These are phyloP conservation scores for Linnemannia zychae DNA, from an alignment of 192 early-diverging fungal genomes.

Conservation along the genomic window DNA sequence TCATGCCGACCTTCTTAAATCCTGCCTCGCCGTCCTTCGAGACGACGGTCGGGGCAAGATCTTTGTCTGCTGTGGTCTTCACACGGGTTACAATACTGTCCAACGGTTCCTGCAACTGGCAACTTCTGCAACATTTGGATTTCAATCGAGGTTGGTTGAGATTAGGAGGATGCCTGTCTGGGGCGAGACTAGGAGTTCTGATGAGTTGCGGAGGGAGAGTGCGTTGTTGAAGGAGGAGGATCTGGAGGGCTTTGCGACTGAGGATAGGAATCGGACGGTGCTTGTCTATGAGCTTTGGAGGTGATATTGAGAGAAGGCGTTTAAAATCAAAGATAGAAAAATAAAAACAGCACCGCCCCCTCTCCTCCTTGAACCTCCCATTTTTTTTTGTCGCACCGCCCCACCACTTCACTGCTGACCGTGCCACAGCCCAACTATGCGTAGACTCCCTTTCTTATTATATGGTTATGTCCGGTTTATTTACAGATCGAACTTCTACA, in stretches of 20 bases:
- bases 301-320: not conserved
- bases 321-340: not conserved
- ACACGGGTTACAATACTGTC: constrained; percentile 35
- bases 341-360: not conserved
- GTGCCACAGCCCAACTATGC: not conserved
- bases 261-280: constrained; percentile 45
- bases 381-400: not conserved
- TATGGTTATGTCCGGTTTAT: not conserved
- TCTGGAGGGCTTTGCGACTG: constrained; percentile 33
- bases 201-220: constrained; percentile 36
- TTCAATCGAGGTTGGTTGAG: constrained; percentile 25
- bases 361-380: not conserved
- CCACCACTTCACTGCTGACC: not conserved
- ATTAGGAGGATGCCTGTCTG: constrained; percentile 33
- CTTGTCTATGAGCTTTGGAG: constrained; percentile 37
- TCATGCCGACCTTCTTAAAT: constrained; percentile 24
- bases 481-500: constrained; percentile 3
- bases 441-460: not conserved
- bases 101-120: constrained; percentile 42
- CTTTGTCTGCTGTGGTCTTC: constrained; percentile 46
- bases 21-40: constrained; percentile 26
- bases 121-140: constrained; percentile 10
- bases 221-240: constrained; percentile 29
- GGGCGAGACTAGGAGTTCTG: constrained; percentile 31
- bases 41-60: constrained; percentile 22